Base-by-base conservation (phyloP, 2,329 filamentous ascomycete genomes). In the Coniochaeta prunicola region DNA sequence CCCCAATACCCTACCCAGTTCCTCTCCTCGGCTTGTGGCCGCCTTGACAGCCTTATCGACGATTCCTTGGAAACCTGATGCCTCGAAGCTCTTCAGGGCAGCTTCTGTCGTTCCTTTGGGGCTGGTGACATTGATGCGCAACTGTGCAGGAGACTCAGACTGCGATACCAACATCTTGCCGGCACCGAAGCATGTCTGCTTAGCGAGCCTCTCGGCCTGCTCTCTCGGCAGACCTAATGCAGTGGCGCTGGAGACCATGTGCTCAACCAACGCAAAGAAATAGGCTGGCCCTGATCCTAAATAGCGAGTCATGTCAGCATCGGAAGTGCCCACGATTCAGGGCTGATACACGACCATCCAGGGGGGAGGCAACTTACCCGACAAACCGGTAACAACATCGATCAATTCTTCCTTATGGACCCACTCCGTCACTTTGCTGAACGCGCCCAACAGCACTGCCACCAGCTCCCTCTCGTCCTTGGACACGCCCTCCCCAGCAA, bases 251-350 rank as follows among this genome's bases (percentile, higher is more conserved):
- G 75, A 66, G 57, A 78, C 75, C 53, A 81, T 69, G 66, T 81
- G 77, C 64, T 81, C 78, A 7, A 81, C 78, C 68, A 81, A 73
- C 63, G 77, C 77, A 65, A 81, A 81, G 70, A 81, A 81, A 69
- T 81, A 81, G 0, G 78, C 78, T 0, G 78, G 78, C 2, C 78
- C 78, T 19, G 77, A 80, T 26, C 78, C 78, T 80, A 55, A 4
- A 26, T 2, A 9, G 19, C 3, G 13, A 17, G 21, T 50, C n/a
- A 17, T n/a, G 45, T 50, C 45, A 50, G 45, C 26, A 30, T 26
- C 13, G 12, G 40, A 2, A 45, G 19, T 19, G 13, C 40, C 9
- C 40, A 45, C 19, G 13, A 45, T 13, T 12, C 3, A 45, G 17
- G 15, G 17, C 4, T 6, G 4, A 17, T 26, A 7, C 31, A 58